phyloP scores from a whole-genome alignment of 2,329 filamentous ascomycete genomes.

The Pseudocercospora musae region DNA sequence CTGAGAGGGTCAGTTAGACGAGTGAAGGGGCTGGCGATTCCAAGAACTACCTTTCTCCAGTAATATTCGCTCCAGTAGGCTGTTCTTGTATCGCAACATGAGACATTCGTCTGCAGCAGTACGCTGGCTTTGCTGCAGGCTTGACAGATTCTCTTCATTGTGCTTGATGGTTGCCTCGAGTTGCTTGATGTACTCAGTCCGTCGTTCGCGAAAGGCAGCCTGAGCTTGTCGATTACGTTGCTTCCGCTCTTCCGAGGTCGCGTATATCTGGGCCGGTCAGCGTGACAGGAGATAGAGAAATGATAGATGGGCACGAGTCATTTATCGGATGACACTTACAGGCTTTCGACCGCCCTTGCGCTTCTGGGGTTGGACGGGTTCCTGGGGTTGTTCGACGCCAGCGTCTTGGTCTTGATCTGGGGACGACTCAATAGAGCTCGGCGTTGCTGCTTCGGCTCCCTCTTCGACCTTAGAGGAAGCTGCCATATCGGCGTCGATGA shows the following conservation, averaged over 20 bases:
- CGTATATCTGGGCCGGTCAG: conserved; percentile 73
- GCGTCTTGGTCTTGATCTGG: conserved; percentile 48
- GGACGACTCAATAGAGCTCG: conserved; percentile 49
- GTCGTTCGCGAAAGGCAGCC: conserved; percentile 91
- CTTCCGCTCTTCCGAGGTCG: conserved; percentile 96
- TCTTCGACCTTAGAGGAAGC: conserved; percentile 46
- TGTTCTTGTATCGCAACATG: conserved; percentile 99
- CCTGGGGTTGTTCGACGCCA: conserved; percentile 40
- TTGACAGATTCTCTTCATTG: conserved; percentile 91
- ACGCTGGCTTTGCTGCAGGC: conserved; percentile 88
- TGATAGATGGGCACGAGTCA: conserved; percentile 13
- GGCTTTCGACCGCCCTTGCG: conserved; percentile 97
- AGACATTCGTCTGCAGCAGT: conserved; percentile 93
- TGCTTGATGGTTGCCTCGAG: conserved; percentile 95
- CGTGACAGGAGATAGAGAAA: conserved; percentile 12
- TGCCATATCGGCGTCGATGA: conserved; percentile 40
- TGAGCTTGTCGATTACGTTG: conserved; percentile 96
- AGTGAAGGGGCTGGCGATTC: neutral
- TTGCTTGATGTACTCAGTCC: conserved; percentile 99
- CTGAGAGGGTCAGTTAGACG: conserved; percentile 44
- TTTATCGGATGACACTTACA: conserved; percentile 55
- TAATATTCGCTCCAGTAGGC: conserved; percentile 87
- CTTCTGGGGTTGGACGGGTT: conserved; percentile 63
- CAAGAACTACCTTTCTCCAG: conserved; percentile 79
- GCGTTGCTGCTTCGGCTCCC: conserved; percentile 42